phyloP scores from a whole-genome alignment of 108 stramenopile genomes.

The Discostella pseudostelligera region DNA sequence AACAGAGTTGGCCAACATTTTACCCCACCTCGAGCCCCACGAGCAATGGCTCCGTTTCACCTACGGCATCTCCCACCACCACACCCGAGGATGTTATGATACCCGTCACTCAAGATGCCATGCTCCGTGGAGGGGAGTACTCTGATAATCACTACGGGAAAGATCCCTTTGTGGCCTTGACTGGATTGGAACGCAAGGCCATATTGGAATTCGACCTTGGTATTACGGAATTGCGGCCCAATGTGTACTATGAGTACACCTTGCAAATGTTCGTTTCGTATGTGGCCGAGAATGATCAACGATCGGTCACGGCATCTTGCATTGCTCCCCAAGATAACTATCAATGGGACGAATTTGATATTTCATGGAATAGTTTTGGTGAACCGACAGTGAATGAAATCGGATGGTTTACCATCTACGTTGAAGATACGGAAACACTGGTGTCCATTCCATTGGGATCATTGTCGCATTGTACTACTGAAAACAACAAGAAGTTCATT shows the following conservation, averaged over 20 bases:
- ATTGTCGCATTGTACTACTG: neutral
- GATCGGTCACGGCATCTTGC: slow-evolving; percentile 1
- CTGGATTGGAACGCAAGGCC: slow-evolving; percentile 2
- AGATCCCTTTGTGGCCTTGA: slow-evolving; percentile 7
- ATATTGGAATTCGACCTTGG: slow-evolving; percentile 11
- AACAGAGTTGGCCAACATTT: neutral
- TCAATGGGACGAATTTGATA: neutral
- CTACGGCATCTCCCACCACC: neutral
- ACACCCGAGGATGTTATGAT: neutral
- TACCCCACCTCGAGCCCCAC: neutral
- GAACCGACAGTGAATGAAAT: neutral
- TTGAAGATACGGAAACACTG: neutral
- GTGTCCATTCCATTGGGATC: slow-evolving; percentile 1
- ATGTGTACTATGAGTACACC: slow-evolving; percentile 7
- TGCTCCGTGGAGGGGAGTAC: slow-evolving; percentile 2
- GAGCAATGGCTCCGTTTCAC: slow-evolving; percentile 1
- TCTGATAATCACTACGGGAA: neutral
- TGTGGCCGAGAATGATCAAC: slow-evolving; percentile 1
- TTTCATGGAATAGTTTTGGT: slow-evolving; percentile 3
- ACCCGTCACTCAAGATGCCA: neutral
- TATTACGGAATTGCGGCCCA: neutral
- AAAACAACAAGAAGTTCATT: neutral
- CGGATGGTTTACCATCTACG: slow-evolving; percentile 10
- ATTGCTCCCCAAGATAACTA: neutral
- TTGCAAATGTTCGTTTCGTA: slow-evolving; percentile 6